Conservation (phyloP, 2,329 filamentous ascomycete species). For the Neofusicoccum sp. region DNA sequence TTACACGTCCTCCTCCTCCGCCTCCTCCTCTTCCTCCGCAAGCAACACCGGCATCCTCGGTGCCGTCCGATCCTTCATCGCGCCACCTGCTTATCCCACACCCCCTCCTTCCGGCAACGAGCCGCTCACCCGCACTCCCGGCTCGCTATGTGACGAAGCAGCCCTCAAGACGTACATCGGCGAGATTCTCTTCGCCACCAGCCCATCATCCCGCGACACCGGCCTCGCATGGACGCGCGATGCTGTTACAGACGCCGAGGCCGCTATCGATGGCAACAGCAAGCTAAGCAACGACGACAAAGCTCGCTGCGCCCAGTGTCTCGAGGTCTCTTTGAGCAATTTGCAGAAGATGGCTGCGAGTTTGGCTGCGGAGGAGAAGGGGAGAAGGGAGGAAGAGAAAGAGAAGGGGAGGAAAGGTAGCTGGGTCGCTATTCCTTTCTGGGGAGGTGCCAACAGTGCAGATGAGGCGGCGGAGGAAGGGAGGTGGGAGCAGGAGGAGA, state of each 20-base stretch:
- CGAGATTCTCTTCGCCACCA: constrained; percentile 79
- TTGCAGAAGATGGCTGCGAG: constrained; percentile 78
- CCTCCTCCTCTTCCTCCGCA: constrained; percentile 26
- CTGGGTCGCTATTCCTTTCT: not conserved
- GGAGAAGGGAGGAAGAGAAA: constrained; percentile 21
- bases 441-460: not conserved
- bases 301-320: constrained; percentile 71
- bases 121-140: constrained; percentile 62
- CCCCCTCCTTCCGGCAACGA: constrained; percentile 68
- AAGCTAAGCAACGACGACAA: constrained; percentile 40
- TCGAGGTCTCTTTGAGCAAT: constrained; percentile 72
- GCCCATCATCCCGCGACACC: constrained; percentile 55
- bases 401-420: constrained; percentile 13
- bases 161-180: constrained; percentile 87
- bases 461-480: not conserved
- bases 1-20: not conserved
- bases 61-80: constrained; percentile 42
- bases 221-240: constrained; percentile 89
- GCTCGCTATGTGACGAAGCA: constrained; percentile 78
- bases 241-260: constrained; percentile 76
- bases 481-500: not conserved
- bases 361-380: constrained; percentile 53
- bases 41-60: constrained; percentile 30
- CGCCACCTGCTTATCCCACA: constrained; percentile 64
- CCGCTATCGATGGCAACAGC: constrained; percentile 40